phyloP scores from a whole-genome alignment of 495 filamentous ascomycete genomes.

The Aspergillus funiculosus region DNA sequence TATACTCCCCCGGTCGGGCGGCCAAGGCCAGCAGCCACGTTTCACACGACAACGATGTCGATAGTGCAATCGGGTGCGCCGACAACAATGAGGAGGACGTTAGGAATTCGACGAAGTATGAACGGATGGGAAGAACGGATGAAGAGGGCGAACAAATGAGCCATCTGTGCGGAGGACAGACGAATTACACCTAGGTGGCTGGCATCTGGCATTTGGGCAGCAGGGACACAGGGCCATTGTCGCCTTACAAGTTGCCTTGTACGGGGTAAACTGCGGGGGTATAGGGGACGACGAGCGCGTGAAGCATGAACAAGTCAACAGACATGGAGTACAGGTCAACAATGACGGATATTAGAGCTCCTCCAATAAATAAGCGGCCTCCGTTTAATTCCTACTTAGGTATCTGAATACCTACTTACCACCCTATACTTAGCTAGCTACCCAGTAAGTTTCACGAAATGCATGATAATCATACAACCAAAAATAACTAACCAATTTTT shows the following conservation, averaged over 20 bases:
- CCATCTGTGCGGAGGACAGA: not conserved
- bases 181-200: not conserved
- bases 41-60: slow-evolving; percentile 50
- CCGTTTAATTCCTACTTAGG: not conserved
- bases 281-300: slow-evolving; percentile 1
- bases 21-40: slow-evolving; percentile 38
- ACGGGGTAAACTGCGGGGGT: not conserved
- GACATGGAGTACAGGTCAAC: not conserved
- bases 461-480: too few species aligned
- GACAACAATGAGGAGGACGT: slow-evolving; percentile 39
- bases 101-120: slow-evolving; percentile 55
- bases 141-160: slow-evolving; percentile 28
- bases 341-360: too few species aligned
- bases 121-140: slow-evolving; percentile 50
- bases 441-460: too few species aligned
- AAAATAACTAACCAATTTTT: too few species aligned
- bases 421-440: too few species aligned
- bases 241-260: not conserved
- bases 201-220: slow-evolving; percentile 4
- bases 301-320: not conserved
- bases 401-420: too few species aligned
- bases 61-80: slow-evolving; percentile 31
- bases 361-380: too few species aligned
- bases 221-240: not conserved
- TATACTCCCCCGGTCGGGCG: slow-evolving; percentile 17